A percentile compares a stretch with the other conserved stretches of the same genome.
Evolutionary conservation across 1,139 yeast species (phyloP).

Genomic region (Diutina mesorugosa): DNA sequence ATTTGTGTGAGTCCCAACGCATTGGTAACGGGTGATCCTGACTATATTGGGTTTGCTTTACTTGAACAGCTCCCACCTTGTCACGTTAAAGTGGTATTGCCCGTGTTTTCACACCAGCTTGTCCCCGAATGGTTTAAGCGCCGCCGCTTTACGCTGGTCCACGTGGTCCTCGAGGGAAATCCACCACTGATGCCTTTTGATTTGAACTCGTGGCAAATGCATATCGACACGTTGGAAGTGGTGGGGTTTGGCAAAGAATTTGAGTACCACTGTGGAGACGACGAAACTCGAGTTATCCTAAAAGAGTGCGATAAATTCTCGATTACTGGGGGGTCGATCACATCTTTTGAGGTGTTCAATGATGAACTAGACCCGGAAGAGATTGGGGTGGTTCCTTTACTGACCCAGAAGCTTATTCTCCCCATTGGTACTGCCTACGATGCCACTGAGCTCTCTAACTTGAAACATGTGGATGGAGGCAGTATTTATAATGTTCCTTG

Average conservation of each 20-base stretch:
- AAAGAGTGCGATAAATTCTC: neutral
- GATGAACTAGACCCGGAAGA: neutral
- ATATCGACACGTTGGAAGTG: neutral
- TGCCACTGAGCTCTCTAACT: neutral
- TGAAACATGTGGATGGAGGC: neutral
- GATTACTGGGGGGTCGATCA: neutral
- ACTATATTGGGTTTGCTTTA: neutral
- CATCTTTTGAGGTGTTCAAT: neutral
- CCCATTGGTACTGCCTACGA: neutral
- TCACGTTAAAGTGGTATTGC: neutral
- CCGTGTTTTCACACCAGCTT: neutral
- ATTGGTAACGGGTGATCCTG: neutral
- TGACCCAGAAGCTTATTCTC: neutral
- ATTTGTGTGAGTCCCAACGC: neutral
- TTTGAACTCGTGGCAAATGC: neutral
- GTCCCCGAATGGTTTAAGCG: neutral
- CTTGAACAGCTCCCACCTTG: neutral
- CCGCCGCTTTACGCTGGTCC: neutral
- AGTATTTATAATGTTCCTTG: neutral
- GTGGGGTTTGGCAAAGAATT: no score
- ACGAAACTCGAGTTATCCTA: neutral
- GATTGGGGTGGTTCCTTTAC: neutral
- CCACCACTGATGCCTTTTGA: neutral
- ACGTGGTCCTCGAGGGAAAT: neutral
- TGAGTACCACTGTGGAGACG: neutral